These are phyloP conservation scores for Nicotiana tabacum DNA, from an alignment of 257 asterid genomes.

Conservation along the genomic window DNA sequence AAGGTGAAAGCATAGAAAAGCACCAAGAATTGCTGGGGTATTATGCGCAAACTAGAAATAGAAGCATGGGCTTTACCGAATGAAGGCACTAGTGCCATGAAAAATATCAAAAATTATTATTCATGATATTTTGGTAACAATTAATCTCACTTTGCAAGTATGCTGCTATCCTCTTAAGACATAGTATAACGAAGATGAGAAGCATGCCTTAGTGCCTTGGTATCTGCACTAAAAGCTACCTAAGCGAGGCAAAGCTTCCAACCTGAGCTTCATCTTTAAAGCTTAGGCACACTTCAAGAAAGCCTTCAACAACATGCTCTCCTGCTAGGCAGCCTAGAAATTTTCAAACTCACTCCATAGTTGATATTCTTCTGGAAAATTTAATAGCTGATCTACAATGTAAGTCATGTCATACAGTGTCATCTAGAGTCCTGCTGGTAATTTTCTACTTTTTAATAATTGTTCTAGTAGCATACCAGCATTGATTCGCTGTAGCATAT, in stretches of 20 bases:
- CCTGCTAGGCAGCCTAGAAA: not conserved
- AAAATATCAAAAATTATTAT: not conserved
- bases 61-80: not conserved
- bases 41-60: not conserved
- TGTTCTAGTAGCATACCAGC: not conserved
- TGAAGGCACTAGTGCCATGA: not conserved
- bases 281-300: not conserved
- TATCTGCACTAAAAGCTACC: not conserved
- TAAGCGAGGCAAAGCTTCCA: not conserved
- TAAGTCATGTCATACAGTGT: not conserved
- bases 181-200: not conserved
- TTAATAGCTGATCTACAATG: not conserved
- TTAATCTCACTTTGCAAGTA: not conserved
- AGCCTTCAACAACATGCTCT: not conserved
- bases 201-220: not conserved
- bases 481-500: not conserved
- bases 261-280: not conserved
- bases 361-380: not conserved
- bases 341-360: not conserved
- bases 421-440: not conserved
- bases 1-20: not conserved
- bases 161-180: not conserved
- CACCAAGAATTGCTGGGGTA: not conserved
- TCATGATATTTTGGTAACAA: not conserved
- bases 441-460: not conserved